Evolutionary conservation across 2,329 filamentous ascomycete genomes (phyloP), one percentile per base, ranked within the genome.

Genomic region (Alternaria sp.): DNA sequence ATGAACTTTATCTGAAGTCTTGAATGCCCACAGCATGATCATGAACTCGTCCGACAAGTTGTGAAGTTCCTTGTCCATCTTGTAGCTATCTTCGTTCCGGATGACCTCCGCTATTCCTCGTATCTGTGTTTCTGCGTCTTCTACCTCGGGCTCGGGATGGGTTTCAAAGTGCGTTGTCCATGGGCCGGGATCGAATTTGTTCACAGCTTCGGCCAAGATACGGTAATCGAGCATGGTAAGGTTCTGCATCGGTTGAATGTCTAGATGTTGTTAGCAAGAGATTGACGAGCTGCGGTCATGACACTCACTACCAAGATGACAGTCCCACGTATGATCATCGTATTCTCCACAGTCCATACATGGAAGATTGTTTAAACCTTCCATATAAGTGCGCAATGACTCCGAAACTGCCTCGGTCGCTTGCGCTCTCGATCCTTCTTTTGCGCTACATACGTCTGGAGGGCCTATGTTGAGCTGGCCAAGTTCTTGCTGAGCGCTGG

Each of bases 301-400:
- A 22, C 4, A 55, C 70, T 59, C 65, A 74, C 72, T 66, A 3
- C 61, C 65, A 47, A 74, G 60, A 28, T 68, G 34, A 24, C 73
- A 75, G 22, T 65, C 60, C 6, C 4, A 41, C 2, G 8, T 53
- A 26, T 74, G 71, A 1, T 34, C 42, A 7, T 54, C 34, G 7
- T 53, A 49, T 34, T 61, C 43, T 16, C 58, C 71, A 30, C 74
- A 76, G 24, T 73, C 71, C 55, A 75, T 69, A 32, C 74, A 75
- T 42, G 69, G 67, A 2, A 71, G 26, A 2, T 36, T 53, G 38
- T 12, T 20, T 32, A 51, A 4, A 6, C 20, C 12, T 9, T 18
- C 12, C 30, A 49, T n/a, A 9, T 39, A 36, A 0, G 11, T 39
- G 14, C 26, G 11, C 24, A 24, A 34, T 3, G 18, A 12, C 8